phyloP scores from a whole-genome alignment of 495 filamentous ascomycete genomes.

The Alectoria sarmentosa region DNA sequence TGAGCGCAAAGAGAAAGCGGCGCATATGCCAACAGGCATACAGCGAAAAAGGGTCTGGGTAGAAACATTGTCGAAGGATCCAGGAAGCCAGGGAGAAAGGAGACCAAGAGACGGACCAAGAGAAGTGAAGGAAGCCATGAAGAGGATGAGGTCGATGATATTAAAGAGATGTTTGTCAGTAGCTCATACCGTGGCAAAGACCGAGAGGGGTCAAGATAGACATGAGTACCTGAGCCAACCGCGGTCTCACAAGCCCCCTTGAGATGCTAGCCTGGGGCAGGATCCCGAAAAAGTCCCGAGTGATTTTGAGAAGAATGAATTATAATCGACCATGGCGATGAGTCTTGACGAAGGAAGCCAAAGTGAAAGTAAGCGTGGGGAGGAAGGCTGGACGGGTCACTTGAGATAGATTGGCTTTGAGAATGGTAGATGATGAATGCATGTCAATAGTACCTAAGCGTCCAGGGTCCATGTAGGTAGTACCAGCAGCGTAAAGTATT shows the following conservation, averaged over 20 bases:
- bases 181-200: background rate
- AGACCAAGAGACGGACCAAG: background rate
- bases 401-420: too few relatives aligned
- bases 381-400: background rate
- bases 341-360: background rate
- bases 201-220: background rate
- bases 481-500: too few relatives aligned
- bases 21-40: slow-evolving; percentile 3
- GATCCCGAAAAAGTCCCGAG: background rate
- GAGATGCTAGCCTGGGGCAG: background rate
- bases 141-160: background rate
- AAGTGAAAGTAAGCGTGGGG: background rate
- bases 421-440: too few relatives aligned
- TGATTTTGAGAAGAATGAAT: background rate
- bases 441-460: too few relatives aligned
- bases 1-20: slow-evolving; percentile 13
- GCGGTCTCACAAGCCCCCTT: background rate
- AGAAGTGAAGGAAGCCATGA: background rate
- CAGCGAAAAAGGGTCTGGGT: background rate
- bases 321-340: background rate
- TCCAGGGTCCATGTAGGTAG: too few relatives aligned
- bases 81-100: background rate
- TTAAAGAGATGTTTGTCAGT: background rate
- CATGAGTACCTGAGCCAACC: too few relatives aligned
- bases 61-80: background rate